Evolutionary conservation across 495 filamentous ascomycete species (phyloP), one percentile per base, ranked within the genome.

Genomic region (Xylaria telfairii): DNA sequence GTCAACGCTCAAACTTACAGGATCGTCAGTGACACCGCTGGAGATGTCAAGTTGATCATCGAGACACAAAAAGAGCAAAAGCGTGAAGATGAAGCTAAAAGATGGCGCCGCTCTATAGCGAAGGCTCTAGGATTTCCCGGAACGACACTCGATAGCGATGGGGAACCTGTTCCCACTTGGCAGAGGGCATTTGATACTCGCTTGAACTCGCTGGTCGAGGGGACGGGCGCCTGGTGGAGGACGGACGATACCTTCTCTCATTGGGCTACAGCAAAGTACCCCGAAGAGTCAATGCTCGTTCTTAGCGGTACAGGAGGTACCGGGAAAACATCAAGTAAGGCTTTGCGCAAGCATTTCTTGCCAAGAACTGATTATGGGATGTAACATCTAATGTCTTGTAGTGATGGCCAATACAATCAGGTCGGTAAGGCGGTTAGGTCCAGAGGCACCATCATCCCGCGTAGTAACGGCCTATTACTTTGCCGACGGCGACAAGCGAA

Each of bases 1-100:
- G 79, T 82, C 8, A 76, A 72, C 10, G 81, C 81, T 2, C 81
- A 82, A 62, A 81, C 75, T 8, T 82, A 80, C 63, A 77, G 73
- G 51, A 68, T 82, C 60, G 79, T 78, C 21, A 78, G 79, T 24
- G 77, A 82, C 51, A 77, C 76, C 24, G 78, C 76, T 1, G 72
- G 75, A 17, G 77, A 79, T 44, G 73, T 78, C 1, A 75, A 77
- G 34, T 73, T 79, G 70, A 80, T 79, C 15, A 73, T 82, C 5
- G 77, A 78, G 10, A 70, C 77, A 13, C 79, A 75, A 37, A 74
- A 74, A 21, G 77, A 82, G 47, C 75, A 73, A 59, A 73, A 77
- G 39, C 80, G 77, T 30, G 78, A 80, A n/a, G 74, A 77, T 13
- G 81, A 82, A 30, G 76, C 73, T 1, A 76, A 77, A 60, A 75